Conservation (phyloP, 2,329 filamentous ascomycete species). For the Allantophomopsis lycopodina region DNA sequence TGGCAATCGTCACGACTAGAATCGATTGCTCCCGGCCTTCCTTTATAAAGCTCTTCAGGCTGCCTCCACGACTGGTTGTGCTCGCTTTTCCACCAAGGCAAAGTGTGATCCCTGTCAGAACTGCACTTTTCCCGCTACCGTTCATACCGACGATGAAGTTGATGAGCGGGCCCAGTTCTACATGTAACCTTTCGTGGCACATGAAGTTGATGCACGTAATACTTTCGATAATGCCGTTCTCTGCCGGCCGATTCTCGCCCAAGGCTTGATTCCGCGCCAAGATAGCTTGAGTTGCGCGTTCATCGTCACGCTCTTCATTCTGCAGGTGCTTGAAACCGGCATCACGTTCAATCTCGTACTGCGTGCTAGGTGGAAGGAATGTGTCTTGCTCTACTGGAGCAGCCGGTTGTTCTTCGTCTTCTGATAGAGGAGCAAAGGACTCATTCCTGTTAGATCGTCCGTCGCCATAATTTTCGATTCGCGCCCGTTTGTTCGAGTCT, state of each 20-base stretch:
- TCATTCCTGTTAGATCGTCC: not conserved
- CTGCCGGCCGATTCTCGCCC: constrained; percentile 60
- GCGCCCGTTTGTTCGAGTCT: constrained; percentile 25
- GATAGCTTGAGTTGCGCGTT: constrained; percentile 50
- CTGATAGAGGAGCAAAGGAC: constrained; percentile 6
- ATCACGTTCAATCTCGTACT: constrained; percentile 49
- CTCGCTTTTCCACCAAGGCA: constrained; percentile 93
- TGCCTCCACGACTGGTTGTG: constrained; percentile 82
- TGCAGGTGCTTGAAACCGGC: constrained; percentile 42
- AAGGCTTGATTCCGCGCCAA: constrained; percentile 27
- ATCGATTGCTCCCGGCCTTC: constrained; percentile 66
- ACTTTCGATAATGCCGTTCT: constrained; percentile 77
- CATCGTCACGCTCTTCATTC: constrained; percentile 43
- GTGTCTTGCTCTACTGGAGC: constrained; percentile 4
- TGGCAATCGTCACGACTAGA: constrained; percentile 80
- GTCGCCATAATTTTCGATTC: constrained; percentile 10
- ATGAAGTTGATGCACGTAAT: constrained; percentile 90
- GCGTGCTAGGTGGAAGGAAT: constrained; percentile 29
- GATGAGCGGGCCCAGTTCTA: constrained; percentile 82
- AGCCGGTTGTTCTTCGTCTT: constrained; percentile 13
- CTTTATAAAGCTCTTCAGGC: constrained; percentile 82
- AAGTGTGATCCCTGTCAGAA: constrained; percentile 82
- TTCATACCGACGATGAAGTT: constrained; percentile 99
- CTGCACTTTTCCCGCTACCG: constrained; percentile 92
- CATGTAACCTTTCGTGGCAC: constrained; percentile 75